phyloP scores from a whole-genome alignment of 257 asterid species.

The Forsythia viridissima region DNA sequence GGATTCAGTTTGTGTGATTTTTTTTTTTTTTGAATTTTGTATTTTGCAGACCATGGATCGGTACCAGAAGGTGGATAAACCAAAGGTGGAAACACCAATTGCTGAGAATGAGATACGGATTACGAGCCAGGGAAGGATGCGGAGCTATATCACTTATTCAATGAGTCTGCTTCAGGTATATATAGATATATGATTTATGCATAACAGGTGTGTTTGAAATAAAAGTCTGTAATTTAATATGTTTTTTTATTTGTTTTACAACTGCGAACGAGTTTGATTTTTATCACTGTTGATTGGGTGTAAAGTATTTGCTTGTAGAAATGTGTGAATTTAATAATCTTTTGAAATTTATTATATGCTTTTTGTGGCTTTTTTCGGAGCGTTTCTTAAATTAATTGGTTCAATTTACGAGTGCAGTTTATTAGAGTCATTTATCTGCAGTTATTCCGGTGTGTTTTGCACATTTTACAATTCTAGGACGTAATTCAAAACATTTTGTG shows the following conservation, averaged over 20 bases:
- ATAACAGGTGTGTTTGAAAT: not conserved
- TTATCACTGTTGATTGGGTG: not conserved
- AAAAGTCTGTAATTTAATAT: not conserved
- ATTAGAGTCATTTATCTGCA: not conserved
- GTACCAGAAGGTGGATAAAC: slow-evolving; percentile 73
- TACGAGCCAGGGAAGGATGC: slow-evolving; percentile 74
- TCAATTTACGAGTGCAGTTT: not conserved
- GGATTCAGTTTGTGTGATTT: not conserved
- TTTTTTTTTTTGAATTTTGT: not conserved
- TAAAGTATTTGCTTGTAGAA: not conserved
- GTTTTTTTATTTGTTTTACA: not conserved
- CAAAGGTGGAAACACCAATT: slow-evolving; percentile 59
- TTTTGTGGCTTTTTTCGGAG: too few relatives aligned
- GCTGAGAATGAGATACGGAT: slow-evolving; percentile 69
- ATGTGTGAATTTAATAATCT: not conserved
- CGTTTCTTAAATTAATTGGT: not conserved
- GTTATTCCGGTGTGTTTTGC: not conserved
- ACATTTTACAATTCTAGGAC: not conserved
- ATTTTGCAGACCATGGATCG: slow-evolving; percentile 63
- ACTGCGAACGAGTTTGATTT: not conserved
- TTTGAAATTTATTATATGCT: not conserved
- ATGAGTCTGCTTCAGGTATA: slow-evolving; percentile 66
- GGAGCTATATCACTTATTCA: slow-evolving; percentile 70
- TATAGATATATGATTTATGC: not conserved
- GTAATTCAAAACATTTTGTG: too few relatives aligned